Percentiles rank a stretch among this genome's conserved stretches.
Conservation (phyloP, 2,329 filamentous ascomycete genomes). For the Aspergillus tanneri region DNA sequence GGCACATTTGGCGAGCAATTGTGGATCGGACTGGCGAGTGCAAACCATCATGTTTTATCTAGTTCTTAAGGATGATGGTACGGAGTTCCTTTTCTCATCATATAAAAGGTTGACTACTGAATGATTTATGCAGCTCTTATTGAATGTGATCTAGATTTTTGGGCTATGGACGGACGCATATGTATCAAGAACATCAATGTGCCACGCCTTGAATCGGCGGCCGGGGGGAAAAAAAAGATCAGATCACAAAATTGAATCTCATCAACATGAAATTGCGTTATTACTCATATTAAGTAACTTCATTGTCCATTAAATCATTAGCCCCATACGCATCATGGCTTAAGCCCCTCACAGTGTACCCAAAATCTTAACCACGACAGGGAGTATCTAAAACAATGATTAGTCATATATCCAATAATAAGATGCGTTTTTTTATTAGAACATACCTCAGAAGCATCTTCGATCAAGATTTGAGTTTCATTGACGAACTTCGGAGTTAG, state of each 20-base stretch:
- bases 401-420: too few species aligned
- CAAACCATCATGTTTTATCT: neutral
- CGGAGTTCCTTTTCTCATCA: neutral
- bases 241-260: constrained; percentile 47
- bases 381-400: constrained; percentile 26
- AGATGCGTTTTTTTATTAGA: too few species aligned
- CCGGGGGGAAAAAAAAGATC: too few species aligned
- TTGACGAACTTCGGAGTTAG: constrained; percentile 26
- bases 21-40: constrained; percentile 1
- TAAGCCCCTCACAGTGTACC: constrained; percentile 26
- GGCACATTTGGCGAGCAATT: too few species aligned
- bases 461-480: constrained; percentile 28
- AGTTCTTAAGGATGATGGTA: too few species aligned
- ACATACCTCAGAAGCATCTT: constrained; percentile 32
- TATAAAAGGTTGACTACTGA: neutral
- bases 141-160: neutral
- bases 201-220: constrained; percentile 45
- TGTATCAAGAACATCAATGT: constrained; percentile 23
- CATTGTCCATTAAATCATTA: constrained; percentile 27
- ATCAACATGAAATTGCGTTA: constrained; percentile 19
- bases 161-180: constrained; percentile 5
- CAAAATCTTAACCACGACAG: constrained; percentile 30
- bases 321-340: constrained; percentile 11
- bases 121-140: neutral
- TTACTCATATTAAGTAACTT: constrained; percentile 33